Percentiles rank a stretch among this genome's conserved stretches.
Conservation (phyloP, 805 yeast species). For the Brettanomyces bruxellensis region DNA sequence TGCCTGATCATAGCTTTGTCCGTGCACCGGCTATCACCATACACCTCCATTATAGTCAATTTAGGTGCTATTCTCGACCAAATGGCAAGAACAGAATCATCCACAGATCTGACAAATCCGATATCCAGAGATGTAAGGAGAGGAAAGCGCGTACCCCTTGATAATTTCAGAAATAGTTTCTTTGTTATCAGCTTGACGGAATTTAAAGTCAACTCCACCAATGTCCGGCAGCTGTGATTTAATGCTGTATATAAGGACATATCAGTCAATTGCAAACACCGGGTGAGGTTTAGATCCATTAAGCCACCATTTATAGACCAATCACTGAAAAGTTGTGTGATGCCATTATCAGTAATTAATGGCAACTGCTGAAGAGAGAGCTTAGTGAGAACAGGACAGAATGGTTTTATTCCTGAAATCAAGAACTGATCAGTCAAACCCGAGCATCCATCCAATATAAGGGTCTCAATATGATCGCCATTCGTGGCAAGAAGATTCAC, state of each 20-base stretch:
- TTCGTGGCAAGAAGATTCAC: conserved; percentile 49
- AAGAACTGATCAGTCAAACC: conserved; percentile 58
- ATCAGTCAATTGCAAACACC: conserved; percentile 62
- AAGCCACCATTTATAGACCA: conserved; percentile 55
- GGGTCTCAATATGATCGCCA: conserved; percentile 49
- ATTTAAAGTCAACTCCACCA: conserved; percentile 66
- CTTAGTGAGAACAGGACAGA: conserved; percentile 45
- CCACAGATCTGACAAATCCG: conserved; percentile 73
- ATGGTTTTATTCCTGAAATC: conserved; percentile 48
- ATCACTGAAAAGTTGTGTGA: conserved; percentile 46
- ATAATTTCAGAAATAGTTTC: conserved; percentile 37
- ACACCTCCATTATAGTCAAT: conserved; percentile 63
- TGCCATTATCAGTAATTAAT: conserved; percentile 61
- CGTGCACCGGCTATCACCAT: conserved; percentile 68
- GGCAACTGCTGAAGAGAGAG: conserved; percentile 54
- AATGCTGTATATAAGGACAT: conserved; percentile 50
- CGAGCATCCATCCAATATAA: conserved; percentile 67
- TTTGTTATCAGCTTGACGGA: conserved; percentile 54
- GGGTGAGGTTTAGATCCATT: conserved; percentile 47
- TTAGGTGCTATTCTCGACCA: conserved; percentile 53
- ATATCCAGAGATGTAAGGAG: conserved; percentile 59
- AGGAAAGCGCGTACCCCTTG: conserved; percentile 39
- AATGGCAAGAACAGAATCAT: conserved; percentile 55
- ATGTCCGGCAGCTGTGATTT: conserved; percentile 51
- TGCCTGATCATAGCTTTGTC: conserved; percentile 40